phyloP scores from a whole-genome alignment of 2,329 filamentous ascomycete genomes.

The Pseudocercospora fijiensis region DNA sequence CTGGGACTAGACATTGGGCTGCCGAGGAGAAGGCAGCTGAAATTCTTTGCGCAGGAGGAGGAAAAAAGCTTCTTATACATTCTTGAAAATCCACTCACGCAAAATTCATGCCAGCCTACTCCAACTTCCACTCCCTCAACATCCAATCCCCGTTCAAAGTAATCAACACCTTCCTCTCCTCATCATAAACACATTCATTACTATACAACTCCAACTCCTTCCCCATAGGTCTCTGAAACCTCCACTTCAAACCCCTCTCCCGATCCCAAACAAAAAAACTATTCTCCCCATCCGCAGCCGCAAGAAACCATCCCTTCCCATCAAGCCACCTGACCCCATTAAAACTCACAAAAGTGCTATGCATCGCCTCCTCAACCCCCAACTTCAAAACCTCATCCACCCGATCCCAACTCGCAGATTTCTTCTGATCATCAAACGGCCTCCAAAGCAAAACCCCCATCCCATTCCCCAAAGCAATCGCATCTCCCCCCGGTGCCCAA shows the following conservation, averaged over 20 bases:
- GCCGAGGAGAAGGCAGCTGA: slow-evolving; percentile 43
- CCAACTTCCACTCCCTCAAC: slow-evolving; percentile 19
- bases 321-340: slow-evolving; percentile 10
- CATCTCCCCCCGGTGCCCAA: slow-evolving; percentile 11
- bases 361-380: not conserved
- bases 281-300: slow-evolving; percentile 8
- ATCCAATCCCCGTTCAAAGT: slow-evolving; percentile 14
- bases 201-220: not conserved
- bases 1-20: slow-evolving; percentile 40
- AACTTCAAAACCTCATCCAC: slow-evolving; percentile 6
- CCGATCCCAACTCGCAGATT: not conserved
- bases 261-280: slow-evolving; percentile 15
- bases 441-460: slow-evolving; percentile 9
- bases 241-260: slow-evolving; percentile 17
- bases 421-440: slow-evolving; percentile 4
- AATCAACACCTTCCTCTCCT: slow-evolving; percentile 9
- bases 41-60: slow-evolving; percentile 32
- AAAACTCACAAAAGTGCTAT: not conserved
- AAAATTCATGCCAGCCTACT: not conserved
- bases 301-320: slow-evolving; percentile 9
- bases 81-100: not conserved
- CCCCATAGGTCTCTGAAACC: slow-evolving; percentile 13
- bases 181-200: slow-evolving; percentile 2
- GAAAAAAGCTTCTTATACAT: not conserved
- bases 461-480: slow-evolving; percentile 1